Percentiles rank a stretch among this genome's conserved stretches.
These are phyloP conservation scores for Globisporangium emineosum DNA, from an alignment of 352 stramenopile species.

Conservation along the genomic window DNA sequence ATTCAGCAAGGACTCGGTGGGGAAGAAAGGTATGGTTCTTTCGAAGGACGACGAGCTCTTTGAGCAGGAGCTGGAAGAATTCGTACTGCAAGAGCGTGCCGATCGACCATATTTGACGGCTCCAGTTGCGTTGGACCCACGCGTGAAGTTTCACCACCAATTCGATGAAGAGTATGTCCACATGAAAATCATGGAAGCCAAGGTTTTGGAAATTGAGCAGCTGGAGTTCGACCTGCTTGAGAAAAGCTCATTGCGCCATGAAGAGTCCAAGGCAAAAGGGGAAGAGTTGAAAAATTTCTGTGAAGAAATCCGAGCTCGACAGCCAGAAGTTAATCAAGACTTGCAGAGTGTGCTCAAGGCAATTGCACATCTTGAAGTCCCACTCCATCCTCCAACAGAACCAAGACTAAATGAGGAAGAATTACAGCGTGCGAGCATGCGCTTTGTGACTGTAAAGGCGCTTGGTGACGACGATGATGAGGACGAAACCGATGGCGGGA, in stretches of 20 bases:
- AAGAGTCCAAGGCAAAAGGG: constrained; percentile 40
- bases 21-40: constrained; percentile 51
- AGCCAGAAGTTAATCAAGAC: constrained; percentile 30
- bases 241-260: constrained; percentile 50
- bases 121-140: constrained; percentile 35
- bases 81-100: constrained; percentile 36
- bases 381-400: constrained; percentile 22
- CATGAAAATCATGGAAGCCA: constrained; percentile 54
- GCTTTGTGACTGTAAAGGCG: constrained; percentile 29
- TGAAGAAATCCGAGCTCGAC: constrained; percentile 28
- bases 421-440: constrained; percentile 30
- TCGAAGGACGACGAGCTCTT: constrained; percentile 52
- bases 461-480: constrained; percentile 23
- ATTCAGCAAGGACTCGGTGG: constrained; percentile 46
- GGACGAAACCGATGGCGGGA: not conserved
- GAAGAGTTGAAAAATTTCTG: constrained; percentile 34
- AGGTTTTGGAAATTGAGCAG: constrained; percentile 46
- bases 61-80: constrained; percentile 52
- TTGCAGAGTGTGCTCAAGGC: constrained; percentile 23
- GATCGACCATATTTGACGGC: constrained; percentile 50
- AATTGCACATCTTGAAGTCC: constrained; percentile 31
- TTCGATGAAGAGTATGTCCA: constrained; percentile 59
- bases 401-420: constrained; percentile 36
- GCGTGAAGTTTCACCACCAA: constrained; percentile 35
- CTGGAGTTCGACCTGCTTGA: constrained; percentile 67